These are phyloP conservation scores for Fomitopsis betulina DNA, from an alignment of 1,284 basidiomycete genomes.

Conservation along the genomic window DNA sequence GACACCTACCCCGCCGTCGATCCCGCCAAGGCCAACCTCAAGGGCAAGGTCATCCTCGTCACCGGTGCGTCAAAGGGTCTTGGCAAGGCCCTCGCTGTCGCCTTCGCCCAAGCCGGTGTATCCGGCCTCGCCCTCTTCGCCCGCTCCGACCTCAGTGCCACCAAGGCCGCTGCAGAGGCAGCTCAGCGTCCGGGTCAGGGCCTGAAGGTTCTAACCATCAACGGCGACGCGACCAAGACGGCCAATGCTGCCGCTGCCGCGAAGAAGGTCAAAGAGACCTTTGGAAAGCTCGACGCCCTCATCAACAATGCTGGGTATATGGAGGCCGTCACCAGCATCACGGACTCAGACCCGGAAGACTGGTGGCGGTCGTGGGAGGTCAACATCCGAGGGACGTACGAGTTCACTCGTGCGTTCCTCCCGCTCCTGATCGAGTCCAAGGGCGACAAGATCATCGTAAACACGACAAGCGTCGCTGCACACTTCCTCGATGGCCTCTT, in stretches of 20 bases:
- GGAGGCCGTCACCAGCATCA: constrained; percentile 2
- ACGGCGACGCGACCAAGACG: constrained; percentile 1
- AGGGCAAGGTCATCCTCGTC: not conserved
- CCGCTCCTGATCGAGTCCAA: constrained; percentile 3
- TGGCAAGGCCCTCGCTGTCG: not conserved
- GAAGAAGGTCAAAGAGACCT: constrained; percentile 3
- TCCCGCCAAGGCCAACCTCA: constrained; percentile 1
- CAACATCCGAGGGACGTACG: constrained; percentile 11
- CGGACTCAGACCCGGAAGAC: constrained; percentile 7
- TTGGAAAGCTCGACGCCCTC: constrained; percentile 3
- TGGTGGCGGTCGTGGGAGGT: constrained; percentile 11
- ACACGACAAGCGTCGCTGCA: constrained; percentile 1
- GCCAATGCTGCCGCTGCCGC: constrained; percentile 2
- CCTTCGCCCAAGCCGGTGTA: constrained; percentile 1
- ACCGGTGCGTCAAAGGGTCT: not conserved
- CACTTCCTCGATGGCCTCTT: not conserved
- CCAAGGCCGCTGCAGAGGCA: constrained; percentile 1
- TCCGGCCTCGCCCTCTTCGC: constrained; percentile 4
- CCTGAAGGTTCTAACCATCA: constrained; percentile 3
- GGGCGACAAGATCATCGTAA: constrained; percentile 3
- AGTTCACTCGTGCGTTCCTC: constrained; percentile 2
- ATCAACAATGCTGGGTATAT: constrained; percentile 13
- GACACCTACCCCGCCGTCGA: constrained; percentile 2
- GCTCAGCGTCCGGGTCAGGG: constrained; percentile 1
- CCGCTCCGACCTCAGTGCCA: constrained; percentile 3